Base-by-base conservation (phyloP, 139 green algal genomes). In the Ettlia oleoabundans region DNA sequence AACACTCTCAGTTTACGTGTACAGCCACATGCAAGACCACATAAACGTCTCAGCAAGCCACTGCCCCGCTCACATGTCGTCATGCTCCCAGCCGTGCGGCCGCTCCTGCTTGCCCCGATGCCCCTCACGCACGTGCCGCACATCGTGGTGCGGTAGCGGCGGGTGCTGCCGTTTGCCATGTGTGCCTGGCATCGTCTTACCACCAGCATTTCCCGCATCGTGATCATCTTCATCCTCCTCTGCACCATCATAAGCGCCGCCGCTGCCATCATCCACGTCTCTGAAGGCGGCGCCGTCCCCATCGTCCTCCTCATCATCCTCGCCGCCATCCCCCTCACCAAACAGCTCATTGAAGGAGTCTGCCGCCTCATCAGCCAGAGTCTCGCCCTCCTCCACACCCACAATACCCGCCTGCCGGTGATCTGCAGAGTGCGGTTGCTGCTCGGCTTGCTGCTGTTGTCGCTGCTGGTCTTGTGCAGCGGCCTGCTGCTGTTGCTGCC, bases 291-390 rank as follows among this genome's bases (percentile, higher is more conserved):
- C 51, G 4, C 32, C 76, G 2, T 15, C 21, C 32, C 32, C 47
- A n/a, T 22, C 63, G 43, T 47, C 53, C 26, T 71, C 66, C 37
- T 75, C 76, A 1, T 62, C 80, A 2, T 84, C n/a, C n/a, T 15
- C 21, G 18, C 32, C 47, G n/a, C 5, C 63, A 32, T 47, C 53
- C 26, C 65, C 66, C 37, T 75, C 84, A 0, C 43, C 86, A 77
- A 89, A 90, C 35, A 89, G 70, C 51, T 90, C 86, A 2, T 58
- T 67, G 64, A 87, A 89, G 4, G 79, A 81, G 26, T 89, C 79
- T 2, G 84, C 58, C 3, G 84, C 94, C 74, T 97, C 93, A 32
- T 92, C 32, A 1, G 78, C 87, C n/a, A 96, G 66, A 9, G 55
- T 19, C 28, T 62, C 43, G 0, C 79, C 84, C 6, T 32, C 10